These are phyloP conservation scores for Poterioochromonas sp. DNA, from an alignment of 352 stramenopile species.

Conservation along the genomic window DNA sequence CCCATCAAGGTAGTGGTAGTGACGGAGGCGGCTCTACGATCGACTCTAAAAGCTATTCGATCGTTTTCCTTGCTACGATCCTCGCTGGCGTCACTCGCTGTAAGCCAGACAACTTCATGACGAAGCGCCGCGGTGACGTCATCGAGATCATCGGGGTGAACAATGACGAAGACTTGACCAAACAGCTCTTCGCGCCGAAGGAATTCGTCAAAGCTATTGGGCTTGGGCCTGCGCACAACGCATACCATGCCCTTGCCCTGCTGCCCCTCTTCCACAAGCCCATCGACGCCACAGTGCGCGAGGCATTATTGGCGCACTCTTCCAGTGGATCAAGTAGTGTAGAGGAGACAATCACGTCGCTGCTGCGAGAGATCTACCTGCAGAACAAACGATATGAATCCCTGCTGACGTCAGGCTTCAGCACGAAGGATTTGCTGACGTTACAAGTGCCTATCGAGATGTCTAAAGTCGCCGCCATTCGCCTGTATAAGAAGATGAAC, in stretches of 20 bases:
- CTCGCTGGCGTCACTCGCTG: not conserved
- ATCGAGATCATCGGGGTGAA: not conserved
- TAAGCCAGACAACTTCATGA: not conserved
- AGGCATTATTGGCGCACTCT: not conserved
- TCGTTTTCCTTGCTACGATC: not conserved
- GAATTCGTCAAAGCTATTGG: too few relatives aligned
- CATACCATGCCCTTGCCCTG: not conserved
- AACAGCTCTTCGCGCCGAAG: not conserved
- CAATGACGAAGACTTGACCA: not conserved
- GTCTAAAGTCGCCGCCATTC: not conserved
- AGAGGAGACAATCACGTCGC: not conserved
- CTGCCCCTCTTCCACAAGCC: not conserved
- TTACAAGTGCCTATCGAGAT: not conserved
- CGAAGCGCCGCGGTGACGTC: not conserved
- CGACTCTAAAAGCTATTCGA: not conserved
- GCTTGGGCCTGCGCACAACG: too few relatives aligned
- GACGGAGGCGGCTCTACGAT: too few relatives aligned
- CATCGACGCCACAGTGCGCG: not conserved
- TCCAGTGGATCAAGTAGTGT: too few relatives aligned
- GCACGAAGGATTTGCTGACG: not conserved
- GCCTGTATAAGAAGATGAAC: not conserved
- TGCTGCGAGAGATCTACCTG: not conserved
- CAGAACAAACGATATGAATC: constrained; percentile 9
- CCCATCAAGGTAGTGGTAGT: too few relatives aligned
- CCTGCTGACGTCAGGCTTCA: constrained; percentile 4